These are phyloP conservation scores for Nicotiana sylvestris DNA, from an alignment of 257 asterid species.

Conservation along the genomic window DNA sequence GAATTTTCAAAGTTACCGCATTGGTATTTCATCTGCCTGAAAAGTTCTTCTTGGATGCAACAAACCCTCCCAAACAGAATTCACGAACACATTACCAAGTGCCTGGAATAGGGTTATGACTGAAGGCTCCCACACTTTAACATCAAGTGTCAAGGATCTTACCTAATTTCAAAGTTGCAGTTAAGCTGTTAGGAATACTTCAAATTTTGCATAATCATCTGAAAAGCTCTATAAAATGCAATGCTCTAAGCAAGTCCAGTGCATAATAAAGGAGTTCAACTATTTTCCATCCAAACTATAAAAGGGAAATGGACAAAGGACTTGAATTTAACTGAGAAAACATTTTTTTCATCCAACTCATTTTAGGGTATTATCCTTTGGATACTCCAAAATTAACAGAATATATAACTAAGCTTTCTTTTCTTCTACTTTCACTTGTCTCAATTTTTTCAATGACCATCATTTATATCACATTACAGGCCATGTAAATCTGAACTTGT, in stretches of 20 bases:
- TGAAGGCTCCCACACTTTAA: slow-evolving; percentile 90
- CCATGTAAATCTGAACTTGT: neutral
- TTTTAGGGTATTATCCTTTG: neutral
- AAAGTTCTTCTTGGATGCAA: slow-evolving; percentile 66
- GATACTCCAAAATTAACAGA: slow-evolving; percentile 3
- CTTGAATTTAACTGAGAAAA: too few species aligned
- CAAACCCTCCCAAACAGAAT: slow-evolving; percentile 82
- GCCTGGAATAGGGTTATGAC: slow-evolving; percentile 75
- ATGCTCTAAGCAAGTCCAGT: neutral
- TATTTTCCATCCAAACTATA: neutral
- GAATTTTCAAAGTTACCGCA: slow-evolving; percentile 43
- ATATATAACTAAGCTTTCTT: neutral
- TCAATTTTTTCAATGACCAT: neutral
- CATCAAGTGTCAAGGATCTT: slow-evolving; percentile 82
- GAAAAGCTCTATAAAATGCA: neutral
- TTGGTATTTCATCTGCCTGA: slow-evolving; percentile 90
- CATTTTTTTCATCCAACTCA: neutral
- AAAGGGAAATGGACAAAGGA: neutral
- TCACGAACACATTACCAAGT: slow-evolving; percentile 68
- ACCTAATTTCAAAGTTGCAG: slow-evolving; percentile 44
- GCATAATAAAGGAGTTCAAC: neutral
- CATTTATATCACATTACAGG: neutral
- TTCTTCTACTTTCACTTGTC: neutral
- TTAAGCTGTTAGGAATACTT: slow-evolving; percentile 8
- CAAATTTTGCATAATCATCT: neutral